Evolutionary conservation across 2,329 filamentous ascomycete genomes (phyloP).

Genomic region (Alternaria sp.): DNA sequence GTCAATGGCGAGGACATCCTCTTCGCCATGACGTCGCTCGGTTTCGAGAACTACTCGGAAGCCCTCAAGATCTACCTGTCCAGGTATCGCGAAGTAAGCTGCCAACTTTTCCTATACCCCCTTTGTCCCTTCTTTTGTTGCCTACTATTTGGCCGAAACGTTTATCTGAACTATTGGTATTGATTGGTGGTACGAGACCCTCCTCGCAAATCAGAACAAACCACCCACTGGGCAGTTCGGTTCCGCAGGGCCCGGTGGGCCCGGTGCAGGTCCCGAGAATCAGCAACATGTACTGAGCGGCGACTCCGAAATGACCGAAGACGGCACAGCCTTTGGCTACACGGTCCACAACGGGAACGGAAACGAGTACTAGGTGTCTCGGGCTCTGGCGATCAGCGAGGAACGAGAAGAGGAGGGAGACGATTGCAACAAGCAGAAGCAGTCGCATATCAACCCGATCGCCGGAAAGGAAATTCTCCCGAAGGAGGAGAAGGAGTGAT

Average conservation of each 20-base stretch:
- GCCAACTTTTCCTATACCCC: conserved; percentile 35
- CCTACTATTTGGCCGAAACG: conserved; percentile 49
- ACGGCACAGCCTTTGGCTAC: conserved; percentile 51
- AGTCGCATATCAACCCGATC: conserved; percentile 21
- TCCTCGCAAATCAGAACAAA: conserved; percentile 73
- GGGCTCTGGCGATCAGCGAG: conserved; percentile 19
- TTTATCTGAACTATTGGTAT: conserved; percentile 58
- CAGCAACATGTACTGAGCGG: conserved; percentile 53
- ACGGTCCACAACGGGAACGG: conserved; percentile 51
- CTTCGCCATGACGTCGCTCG: conserved; percentile 98
- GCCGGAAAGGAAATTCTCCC: conserved; percentile 16
- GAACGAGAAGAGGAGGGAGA: neutral
- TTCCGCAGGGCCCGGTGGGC: conserved; percentile 42
- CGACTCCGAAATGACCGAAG: conserved; percentile 53
- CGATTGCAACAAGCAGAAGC: conserved; percentile 6
- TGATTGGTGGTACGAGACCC: conserved; percentile 70
- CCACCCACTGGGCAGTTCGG: conserved; percentile 54
- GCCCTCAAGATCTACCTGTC: conserved; percentile 97
- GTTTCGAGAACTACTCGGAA: conserved; percentile 98
- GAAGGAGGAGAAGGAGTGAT: conserved; percentile 3
- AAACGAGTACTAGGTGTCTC: conserved; percentile 46
- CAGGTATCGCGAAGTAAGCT: conserved; percentile 94
- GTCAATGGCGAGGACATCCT: conserved; percentile 99
- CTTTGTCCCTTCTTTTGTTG: conserved; percentile 44
- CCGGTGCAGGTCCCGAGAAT: conserved; percentile 46